phyloP scores from a whole-genome alignment of 2,329 filamentous ascomycete species.

The Magnaporthales sp. region DNA sequence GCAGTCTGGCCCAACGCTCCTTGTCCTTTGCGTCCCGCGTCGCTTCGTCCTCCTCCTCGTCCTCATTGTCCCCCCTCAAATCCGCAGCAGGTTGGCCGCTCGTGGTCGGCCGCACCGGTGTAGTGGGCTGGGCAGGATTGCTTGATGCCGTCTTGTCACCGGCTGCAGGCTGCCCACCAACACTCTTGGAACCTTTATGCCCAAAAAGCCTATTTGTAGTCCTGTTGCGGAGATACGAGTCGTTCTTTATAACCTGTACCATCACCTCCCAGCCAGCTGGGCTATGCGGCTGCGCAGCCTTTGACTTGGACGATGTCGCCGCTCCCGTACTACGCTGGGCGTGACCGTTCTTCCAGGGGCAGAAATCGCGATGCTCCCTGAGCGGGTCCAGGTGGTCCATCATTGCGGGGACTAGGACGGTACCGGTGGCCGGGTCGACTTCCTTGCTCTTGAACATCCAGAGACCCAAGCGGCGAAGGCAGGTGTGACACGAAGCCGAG shows the following conservation, averaged over 20 bases:
- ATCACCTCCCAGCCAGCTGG: slow-evolving; percentile 48
- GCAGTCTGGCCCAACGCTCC: slow-evolving; percentile 63
- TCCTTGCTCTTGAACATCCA: slow-evolving; percentile 87
- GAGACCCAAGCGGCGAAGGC: slow-evolving; percentile 78
- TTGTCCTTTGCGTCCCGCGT: slow-evolving; percentile 53
- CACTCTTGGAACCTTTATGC: slow-evolving; percentile 7
- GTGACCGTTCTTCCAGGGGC: slow-evolving; percentile 63
- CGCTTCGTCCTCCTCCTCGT: slow-evolving; percentile 39
- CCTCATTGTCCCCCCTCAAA: slow-evolving; percentile 17
- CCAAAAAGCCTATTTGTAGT: slow-evolving; percentile 13
- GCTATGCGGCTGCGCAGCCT: slow-evolving; percentile 20
- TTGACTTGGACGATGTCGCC: slow-evolving; percentile 2
- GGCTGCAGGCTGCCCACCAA: slow-evolving; percentile 8
- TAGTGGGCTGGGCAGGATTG: slow-evolving; percentile 8
- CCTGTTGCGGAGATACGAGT: slow-evolving; percentile 40
- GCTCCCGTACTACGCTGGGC: slow-evolving; percentile 46
- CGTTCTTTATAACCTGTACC: slow-evolving; percentile 46
- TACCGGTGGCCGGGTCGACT: slow-evolving; percentile 41
- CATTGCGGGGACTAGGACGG: slow-evolving; percentile 47
- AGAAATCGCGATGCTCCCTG: slow-evolving; percentile 73
- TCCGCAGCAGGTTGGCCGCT: slow-evolving; percentile 9
- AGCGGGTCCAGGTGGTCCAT: slow-evolving; percentile 62
- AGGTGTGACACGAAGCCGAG: slow-evolving; percentile 73
- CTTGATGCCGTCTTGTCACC: slow-evolving; percentile 1
- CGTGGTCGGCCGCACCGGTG: slow-evolving; percentile 11